Evolutionary conservation across 23 red algal genomes (phyloP), one percentile per base, ranked within the genome.

Genomic region (Chondrus crispus): DNA sequence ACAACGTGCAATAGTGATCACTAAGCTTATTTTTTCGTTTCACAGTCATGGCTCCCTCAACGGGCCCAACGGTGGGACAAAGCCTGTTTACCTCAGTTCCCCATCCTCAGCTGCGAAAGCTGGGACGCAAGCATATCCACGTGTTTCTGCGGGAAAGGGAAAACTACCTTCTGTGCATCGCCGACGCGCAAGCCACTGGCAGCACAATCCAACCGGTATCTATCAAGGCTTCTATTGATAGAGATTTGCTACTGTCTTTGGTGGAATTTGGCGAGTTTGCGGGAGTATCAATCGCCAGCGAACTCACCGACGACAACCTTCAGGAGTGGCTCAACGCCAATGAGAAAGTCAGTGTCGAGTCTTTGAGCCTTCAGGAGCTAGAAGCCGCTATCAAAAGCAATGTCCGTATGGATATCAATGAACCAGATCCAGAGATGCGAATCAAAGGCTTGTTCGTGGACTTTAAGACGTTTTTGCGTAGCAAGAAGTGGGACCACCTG

Each of bases 401-500:
- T 76, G 39, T 76, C 39, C 6, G 71, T 47, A 39, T 76, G 71
- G 44, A 76, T 47, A 20, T 76, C 30, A 26, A 76, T 39, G 71
- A 38, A 39, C 28, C 71, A n/a, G 39, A 76, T 39, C 38, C 71
- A 22, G 35, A 11, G 36, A 28, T 76, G n/a, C 28, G 71, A 45
- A 5, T 76, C 29, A 76, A 40, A 39, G 44, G 71, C 20, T 5
- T 76, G 38, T 76, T 38, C 39, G 43, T 22, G 35, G 71, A 76
- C 6, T 76, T 40, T 76, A 26, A 22, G 26, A 76, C 71, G n/a
- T 39, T 76, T 47, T 39, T 76, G 28, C 6, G 71, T 24, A 76
- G 28, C 39, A 76, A 76, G 71, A 76, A 76, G 4, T 76, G 71
- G 71, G 71, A 47, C 28, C 38, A 76, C 28, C 71, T 76, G 30